Base-by-base conservation (phyloP, 441 rosid genomes). In the Populus hybrid region DNA sequence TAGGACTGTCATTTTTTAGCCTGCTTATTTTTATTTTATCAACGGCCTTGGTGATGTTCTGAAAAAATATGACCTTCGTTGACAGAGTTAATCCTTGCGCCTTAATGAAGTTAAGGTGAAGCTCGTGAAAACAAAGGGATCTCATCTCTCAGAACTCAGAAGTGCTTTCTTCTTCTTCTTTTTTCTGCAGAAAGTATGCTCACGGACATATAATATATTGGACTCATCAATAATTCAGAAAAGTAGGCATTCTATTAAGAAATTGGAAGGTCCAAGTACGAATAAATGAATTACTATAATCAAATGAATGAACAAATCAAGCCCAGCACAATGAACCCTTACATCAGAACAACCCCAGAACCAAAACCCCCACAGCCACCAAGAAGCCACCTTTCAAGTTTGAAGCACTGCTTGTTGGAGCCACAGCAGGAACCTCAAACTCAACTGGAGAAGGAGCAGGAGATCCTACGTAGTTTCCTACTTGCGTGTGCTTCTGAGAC, bases 401-500 rank as follows among this genome's bases (percentile, higher is more conserved):
- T 7, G 80, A 8, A 74, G 83, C 86, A 73, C 82, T 42, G 81
- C 85, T 90, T 16, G 91, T 86, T 0, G 95, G 97, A 75, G 93
- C 90, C 6, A 90, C 78, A 10, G 97, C 93, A 0, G 97, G 93
- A 11, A 87, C 88, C 5, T 7, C 75, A 6, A 74, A 28, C 10
- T 82, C 90, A 1, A 77, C 78, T 1, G 98, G 98, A 6, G 97
- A 84, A 70, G 97, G 96, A 12, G 97, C 97, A 0, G 97, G 98
- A 78, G 98, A 86, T 77, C 21, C 38, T 20, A 6, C 38, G 8
- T 83, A 40, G 77, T 85, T 78, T 59, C 23, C 40, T 9, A 2
- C 21, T 2, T 83, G 77, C 71, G 83, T 80, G 36, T 83, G 83
- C 81, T 84, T 88, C 0, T 91, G 42, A 68, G 81, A 67, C 38